Base-by-base conservation (phyloP, 31 red algal genomes). In the Porphyra umbilicalis region DNA sequence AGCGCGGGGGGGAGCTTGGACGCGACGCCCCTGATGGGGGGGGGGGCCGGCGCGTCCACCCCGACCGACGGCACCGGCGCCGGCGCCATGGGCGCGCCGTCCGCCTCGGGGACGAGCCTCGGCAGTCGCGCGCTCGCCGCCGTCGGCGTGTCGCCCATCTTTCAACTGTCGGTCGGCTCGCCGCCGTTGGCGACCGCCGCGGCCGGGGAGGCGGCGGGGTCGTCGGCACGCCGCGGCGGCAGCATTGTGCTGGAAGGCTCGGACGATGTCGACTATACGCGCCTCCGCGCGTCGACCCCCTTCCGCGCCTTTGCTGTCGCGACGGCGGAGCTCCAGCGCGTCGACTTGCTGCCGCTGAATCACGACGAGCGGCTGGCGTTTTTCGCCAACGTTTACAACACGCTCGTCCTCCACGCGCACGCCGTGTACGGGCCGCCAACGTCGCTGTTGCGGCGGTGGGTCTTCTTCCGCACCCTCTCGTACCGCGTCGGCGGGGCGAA, bases 371-470 rank as follows among this genome's bases (percentile, higher is more conserved):
- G 86, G 34, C 79, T 95, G 75, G 93, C 91, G 25, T 98, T 98
- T 79, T 98, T 98, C 78, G 90, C 85, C 57, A 98, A 98, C 80
- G 83, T 95, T 33, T 98, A 98, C 88, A 98, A 98, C 81, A 84
- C 88, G 44, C 90, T 98, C 68, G 96, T 94, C 76, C 86, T 98
- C 25, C 96, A 98, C 81, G 90, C 84, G 20, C 88, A 98, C 85
- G 83, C 95, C 6, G 85, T 90, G 33, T 88, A 93, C 78, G 93
- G 96, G 16, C 78, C 91, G 39, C 96, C 96, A 7, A 91, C 88
- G 38, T 94, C 67, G 34, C 33, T 98, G 14, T 42, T 94, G 25
- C 80, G 92, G 46, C 89, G 96, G 20, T 95, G 85, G 83, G 68
- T 85, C 18, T 98, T 98, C 74, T 98, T 98, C 77, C 90, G 93